Base-by-base conservation (phyloP, 129 eudicot species). In the Cynara cardunculus region DNA sequence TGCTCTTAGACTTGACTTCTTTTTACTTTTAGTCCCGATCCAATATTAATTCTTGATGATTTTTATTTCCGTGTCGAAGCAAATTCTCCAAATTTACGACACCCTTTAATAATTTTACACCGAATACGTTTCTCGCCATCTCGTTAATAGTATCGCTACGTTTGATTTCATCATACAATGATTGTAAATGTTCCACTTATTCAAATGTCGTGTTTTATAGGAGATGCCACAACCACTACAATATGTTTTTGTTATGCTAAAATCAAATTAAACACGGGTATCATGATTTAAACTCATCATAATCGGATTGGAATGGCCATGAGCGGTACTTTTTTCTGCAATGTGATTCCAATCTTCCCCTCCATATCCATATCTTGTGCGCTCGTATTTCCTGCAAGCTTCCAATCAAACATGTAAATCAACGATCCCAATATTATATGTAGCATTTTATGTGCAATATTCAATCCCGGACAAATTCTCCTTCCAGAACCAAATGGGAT, bases 401-500 rank as follows among this genome's bases (percentile, higher is more conserved):
- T 80, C 77, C 83, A 80, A 80, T 56, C 71, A 80, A 71, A 80
- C 14, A 53, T 79, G 0, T 30, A 56, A 71, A 78, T 78, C 76
- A 78, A 69, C 14, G 76, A 69, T 39, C 75, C 75, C 28, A 78
- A 44, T 13, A 69, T 69, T 19, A 25, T 11, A 31, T 44, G 76
- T 53, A 79, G 32, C 77, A 71, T 80, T 80, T 76, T 71, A 32
- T 71, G 77, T 3, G 81, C 73, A 3, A 76, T 61, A 69, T 30
- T 69, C 1, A 78, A 49, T 10, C 83, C 78, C 0, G 83, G 83
- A 18, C 77, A 80, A 14, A 71, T 80, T 76, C 83, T 80, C 0
- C 83, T 71, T 0, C 83, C 83, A 0, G 77, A 53, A 56, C 83
- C 83, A 56, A 80, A 80, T 18, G 83, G 83, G 18, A 71, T 71